Base-by-base conservation (phyloP, 2,329 filamentous ascomycete species). In the Venturiaceae sp. region DNA sequence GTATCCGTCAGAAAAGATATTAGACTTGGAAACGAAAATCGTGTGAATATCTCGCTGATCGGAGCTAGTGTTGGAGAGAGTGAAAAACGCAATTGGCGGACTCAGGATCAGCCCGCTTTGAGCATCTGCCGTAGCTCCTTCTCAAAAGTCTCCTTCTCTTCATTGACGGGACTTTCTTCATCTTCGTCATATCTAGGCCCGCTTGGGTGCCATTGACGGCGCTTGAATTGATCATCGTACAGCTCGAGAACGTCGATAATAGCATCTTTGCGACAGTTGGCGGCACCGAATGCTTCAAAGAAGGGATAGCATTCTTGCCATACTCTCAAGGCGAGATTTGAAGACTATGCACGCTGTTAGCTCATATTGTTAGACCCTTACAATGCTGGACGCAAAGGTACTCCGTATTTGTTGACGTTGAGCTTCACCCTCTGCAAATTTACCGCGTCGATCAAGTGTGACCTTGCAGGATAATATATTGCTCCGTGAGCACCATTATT, bases 381-480 rank as follows among this genome's bases (percentile, higher is more conserved):
- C 19, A 37, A 46, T 13, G 13, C 19, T 41, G 13, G n/a, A 39
- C 11, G 36, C n/a, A 53, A 3, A 21, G 21, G 5, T 55, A 55
- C 53, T 30, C 39, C 33, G 5, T 28, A 46, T 16, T 46, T 28
- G 26, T 41, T 21, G 13, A 57, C 26, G 37, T 46, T 46, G 23
- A 57, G 41, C 36, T 41, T 41, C 11, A 57, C 4, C 23, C 55
- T 44, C 41, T 57, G 37, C 19, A 57, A 19, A 14, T 57, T 47
- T 1, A 57, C 41, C 9, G 55, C 55, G 33, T 57, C 41, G 4
- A 26, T 11, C 26, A 57, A 23, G 9, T 28, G 36, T 34, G 55
- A 50, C 37, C 47, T 46, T 11, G 55, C 41, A 7, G 55, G 55
- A 36, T 46, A 57, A 37, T 57, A 47, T 23, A 57, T 46, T 14